Base-by-base conservation (phyloP, 768 basidiomycete species). In the Royoungia palumana region DNA sequence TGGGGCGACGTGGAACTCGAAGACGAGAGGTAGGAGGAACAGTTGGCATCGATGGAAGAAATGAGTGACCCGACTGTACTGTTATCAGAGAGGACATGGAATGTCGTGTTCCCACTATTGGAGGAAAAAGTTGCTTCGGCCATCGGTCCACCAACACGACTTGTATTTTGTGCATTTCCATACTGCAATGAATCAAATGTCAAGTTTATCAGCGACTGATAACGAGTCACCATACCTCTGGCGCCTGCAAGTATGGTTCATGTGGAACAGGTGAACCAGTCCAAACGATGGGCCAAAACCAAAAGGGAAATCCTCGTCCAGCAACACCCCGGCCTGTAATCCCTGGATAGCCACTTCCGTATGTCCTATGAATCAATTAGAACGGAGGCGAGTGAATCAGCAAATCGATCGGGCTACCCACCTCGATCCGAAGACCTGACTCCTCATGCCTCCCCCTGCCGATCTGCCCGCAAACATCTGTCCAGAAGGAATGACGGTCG, bases 261-360 rank as follows among this genome's bases (percentile, higher is more conserved):
- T 60, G 24, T 50, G 51, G 56, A 35, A 41, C 70, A 22, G 49
- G 57, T 21, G 35, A 53, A 2, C 65, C 66, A 3, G 66, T 69
- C 78, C 80, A 85, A 1, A 73, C 72, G 10, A 85, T 35, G 7
- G 84, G 84, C 83, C 83, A 86, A 67, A 75, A 87, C 53, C 72
- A 73, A 60, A 82, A 86, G 1, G 85, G 85, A 59, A 87, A 85
- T 3, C 72, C 72, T 0, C 73, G 72, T 0, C 75, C 74, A 0
- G 53, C 37, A 16, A 82, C 78, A 13, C 81, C 80, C 4, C 72
- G 70, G 7, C 70, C 68, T 4, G 57, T 3, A 5, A 72, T 21
- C 2, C 79, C 78, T 30, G 82, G 82, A 57, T 85, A 85, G 3
- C 84, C 83, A 53, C 81, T 84, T 6, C 83, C 83, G 51, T 83